Percentiles rank a stretch among this genome's conserved stretches.
phyloP scores from a whole-genome alignment of 345 rosid species.

The Eucalyptus erythrocorys region DNA sequence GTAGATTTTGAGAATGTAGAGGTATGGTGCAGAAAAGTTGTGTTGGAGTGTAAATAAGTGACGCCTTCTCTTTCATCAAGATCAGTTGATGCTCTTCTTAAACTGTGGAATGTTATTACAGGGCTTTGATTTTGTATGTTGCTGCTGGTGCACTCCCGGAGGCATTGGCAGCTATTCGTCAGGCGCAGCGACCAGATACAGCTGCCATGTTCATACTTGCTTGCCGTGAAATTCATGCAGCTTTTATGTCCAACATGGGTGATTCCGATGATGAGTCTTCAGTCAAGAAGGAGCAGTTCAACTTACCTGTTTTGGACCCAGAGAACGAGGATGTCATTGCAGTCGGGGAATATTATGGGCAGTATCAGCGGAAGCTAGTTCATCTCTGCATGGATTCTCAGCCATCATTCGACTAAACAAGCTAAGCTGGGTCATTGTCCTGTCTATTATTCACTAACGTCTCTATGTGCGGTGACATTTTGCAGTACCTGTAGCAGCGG shows the following conservation, averaged over 20 bases:
- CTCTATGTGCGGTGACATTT: background rate
- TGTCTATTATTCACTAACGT: background rate
- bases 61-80: background rate
- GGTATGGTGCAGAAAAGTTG: background rate
- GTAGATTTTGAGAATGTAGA: background rate
- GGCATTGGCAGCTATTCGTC: conserved; percentile 81
- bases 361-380: conserved; percentile 84
- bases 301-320: conserved; percentile 60
- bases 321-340: conserved; percentile 71
- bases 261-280: conserved; percentile 31
- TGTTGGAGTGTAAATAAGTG: background rate
- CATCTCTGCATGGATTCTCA: conserved; percentile 89
- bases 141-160: conserved; percentile 89
- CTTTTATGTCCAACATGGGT: conserved; percentile 21
- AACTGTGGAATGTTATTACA: conserved; percentile 6
- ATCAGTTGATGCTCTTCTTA: background rate
- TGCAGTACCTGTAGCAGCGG: background rate
- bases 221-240: conserved; percentile 63
- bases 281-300: conserved; percentile 2
- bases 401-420: conserved; percentile 48
- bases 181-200: conserved; percentile 76
- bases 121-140: conserved; percentile 84
- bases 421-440: background rate
- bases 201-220: conserved; percentile 95
- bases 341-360: conserved; percentile 70